phyloP scores from a whole-genome alignment of 1,139 yeast genomes.

The Suhomyces kunorum region DNA sequence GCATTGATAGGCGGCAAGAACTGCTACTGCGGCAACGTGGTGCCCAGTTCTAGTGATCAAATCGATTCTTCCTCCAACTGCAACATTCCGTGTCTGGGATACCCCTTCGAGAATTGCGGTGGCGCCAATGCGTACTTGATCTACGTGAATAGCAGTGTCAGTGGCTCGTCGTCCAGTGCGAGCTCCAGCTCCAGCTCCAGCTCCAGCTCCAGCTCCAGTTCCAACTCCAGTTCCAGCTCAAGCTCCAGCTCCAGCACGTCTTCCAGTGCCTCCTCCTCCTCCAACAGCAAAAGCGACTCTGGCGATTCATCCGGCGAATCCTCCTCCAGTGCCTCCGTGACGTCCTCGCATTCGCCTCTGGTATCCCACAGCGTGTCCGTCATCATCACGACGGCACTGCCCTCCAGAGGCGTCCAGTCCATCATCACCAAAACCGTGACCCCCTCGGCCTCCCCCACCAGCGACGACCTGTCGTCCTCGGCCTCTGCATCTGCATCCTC shows the following conservation, averaged over 20 bases:
- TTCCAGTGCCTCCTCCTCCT: conserved; percentile 5
- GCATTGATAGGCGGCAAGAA: conserved; percentile 55
- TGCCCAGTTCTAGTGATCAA: conserved; percentile 35
- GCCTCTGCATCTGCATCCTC: conserved; percentile 10
- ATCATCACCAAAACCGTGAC: conserved; percentile 19
- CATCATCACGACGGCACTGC: conserved; percentile 15
- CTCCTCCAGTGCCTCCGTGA: conserved; percentile 12
- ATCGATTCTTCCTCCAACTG: conserved; percentile 43
- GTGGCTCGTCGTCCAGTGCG: conserved; percentile 3
- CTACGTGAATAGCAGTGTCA: conserved; percentile 39
- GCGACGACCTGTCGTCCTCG: conserved; percentile 6
- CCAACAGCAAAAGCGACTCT: neutral
- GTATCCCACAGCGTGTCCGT: conserved; percentile 14
- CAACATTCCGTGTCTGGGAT: conserved; percentile 55
- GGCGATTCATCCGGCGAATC: conserved; percentile 2
- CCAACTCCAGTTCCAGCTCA: conserved; percentile 4
- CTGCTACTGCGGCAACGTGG: conserved; percentile 62
- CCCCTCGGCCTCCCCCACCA: conserved; percentile 12
- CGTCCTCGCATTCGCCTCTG: conserved; percentile 16
- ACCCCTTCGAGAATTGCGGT: conserved; percentile 61
- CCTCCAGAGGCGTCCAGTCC: conserved; percentile 14
- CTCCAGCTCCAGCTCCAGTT: conserved; percentile 15
- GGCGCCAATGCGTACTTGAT: conserved; percentile 55
- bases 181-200: conserved; percentile 14
- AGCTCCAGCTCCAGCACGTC: conserved; percentile 1